Conservation (phyloP, 805 yeast species). For the Candida alai region DNA sequence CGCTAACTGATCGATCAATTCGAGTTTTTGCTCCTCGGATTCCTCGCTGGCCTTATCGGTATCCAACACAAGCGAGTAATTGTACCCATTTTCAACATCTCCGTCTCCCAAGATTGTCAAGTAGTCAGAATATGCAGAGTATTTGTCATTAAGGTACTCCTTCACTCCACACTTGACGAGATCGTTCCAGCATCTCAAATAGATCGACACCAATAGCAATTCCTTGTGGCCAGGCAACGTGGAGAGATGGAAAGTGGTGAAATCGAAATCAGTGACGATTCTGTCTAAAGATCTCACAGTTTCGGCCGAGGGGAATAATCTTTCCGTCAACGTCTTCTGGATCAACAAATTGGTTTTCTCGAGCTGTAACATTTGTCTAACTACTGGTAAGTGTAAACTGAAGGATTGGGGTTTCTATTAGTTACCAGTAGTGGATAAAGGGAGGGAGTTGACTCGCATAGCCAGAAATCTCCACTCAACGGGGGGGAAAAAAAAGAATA, state of each 20-base stretch:
- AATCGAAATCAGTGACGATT: slow-evolving; percentile 91
- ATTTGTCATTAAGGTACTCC: slow-evolving; percentile 49
- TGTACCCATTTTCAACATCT: slow-evolving; percentile 72
- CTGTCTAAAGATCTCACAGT: slow-evolving; percentile 60
- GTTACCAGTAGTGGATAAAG: neutral
- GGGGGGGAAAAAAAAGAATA: too few relatives aligned
- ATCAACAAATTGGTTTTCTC: slow-evolving; percentile 81
- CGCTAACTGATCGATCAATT: slow-evolving; percentile 61
- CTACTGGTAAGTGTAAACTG: neutral
- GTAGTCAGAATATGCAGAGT: slow-evolving; percentile 31
- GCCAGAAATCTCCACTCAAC: too few relatives aligned
- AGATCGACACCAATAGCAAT: slow-evolving; percentile 61
- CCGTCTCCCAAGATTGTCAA: slow-evolving; percentile 25
- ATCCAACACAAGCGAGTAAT: slow-evolving; percentile 73
- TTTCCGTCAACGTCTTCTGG: slow-evolving; percentile 74
- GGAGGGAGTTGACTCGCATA: too few relatives aligned
- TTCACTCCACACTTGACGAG: slow-evolving; percentile 63
- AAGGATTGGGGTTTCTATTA: neutral
- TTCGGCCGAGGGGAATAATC: slow-evolving; percentile 47
- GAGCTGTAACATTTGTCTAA: slow-evolving; percentile 65
- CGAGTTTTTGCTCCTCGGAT: slow-evolving; percentile 45
- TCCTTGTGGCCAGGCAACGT: slow-evolving; percentile 72
- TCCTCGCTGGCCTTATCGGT: slow-evolving; percentile 33
- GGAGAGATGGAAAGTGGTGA: slow-evolving; percentile 88
- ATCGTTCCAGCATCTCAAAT: slow-evolving; percentile 75